Conservation (phyloP, 176 grass and related monocot species). For the Carex scoparia region DNA sequence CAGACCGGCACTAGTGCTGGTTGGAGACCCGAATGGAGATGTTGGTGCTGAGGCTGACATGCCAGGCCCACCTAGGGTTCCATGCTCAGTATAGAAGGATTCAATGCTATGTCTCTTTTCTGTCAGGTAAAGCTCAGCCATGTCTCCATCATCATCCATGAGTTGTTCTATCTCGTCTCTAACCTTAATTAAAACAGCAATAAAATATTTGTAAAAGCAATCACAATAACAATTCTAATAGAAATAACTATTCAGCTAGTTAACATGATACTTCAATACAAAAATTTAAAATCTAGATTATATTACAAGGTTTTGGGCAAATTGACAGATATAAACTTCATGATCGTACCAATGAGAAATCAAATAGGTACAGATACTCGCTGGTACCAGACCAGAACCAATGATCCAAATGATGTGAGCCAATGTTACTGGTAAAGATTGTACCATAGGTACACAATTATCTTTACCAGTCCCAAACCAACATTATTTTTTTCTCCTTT, state of each 20-base stretch:
- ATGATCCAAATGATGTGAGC: background rate
- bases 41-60: conserved; percentile 72
- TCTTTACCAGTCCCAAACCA: background rate
- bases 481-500: background rate
- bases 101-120: conserved; percentile 82
- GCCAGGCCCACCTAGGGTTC: conserved; percentile 38
- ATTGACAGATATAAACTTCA: background rate
- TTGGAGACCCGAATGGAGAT: conserved; percentile 74
- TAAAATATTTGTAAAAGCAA: background rate
- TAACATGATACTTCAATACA: background rate
- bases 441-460: background rate
- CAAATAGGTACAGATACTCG: background rate
- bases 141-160: conserved; percentile 98
- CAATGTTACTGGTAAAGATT: background rate
- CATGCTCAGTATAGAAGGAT: conserved; percentile 63
- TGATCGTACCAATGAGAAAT: background rate
- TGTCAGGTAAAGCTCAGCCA: conserved; percentile 97
- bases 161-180: conserved; percentile 98
- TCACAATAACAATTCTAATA: background rate
- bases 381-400: background rate
- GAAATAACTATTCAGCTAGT: background rate
- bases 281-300: background rate
- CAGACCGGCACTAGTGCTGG: conserved; percentile 32
- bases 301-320: background rate
- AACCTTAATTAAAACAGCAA: conserved; percentile 40